Evolutionary conservation across 2,329 filamentous ascomycete species (phyloP), one percentile per base, ranked within the genome.

Genomic region (Cladosporium halotolerans): DNA sequence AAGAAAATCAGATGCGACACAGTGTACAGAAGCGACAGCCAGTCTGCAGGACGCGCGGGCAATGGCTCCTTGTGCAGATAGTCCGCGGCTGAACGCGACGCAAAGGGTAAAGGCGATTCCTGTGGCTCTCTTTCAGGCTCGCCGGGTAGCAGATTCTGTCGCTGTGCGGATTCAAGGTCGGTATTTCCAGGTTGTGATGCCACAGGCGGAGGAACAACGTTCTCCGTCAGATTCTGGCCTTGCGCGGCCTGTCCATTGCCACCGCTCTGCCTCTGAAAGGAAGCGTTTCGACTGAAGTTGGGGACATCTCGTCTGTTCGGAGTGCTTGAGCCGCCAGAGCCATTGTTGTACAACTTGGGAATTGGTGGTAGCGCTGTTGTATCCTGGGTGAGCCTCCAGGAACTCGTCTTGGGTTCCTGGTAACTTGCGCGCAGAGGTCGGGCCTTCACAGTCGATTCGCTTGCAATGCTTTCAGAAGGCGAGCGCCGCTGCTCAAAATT

Each of bases 1-100:
- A 96, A 96, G 65, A 96, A 78, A 55, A 95, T 76, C 19, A 96
- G 80, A 69, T 95, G 89, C 0, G 88, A 90, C 56, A 90, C 66
- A 2, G 84, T 90, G 70, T 90, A 76, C 32, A 54, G 7, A 74
- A 54, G 42, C 8, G 18, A 36, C 32, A 51, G 6, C 40, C 40
- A 44, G 13, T 51, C 40, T 4, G 48, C 23, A 38, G 48, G 8
- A 18, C 48, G 48, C 31, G n/a, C 13, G 2, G 48, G 48, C 23
- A 51, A 43, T 18, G 48, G 48, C 8, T n/a, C 8, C 18, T 44
- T 51, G 14, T 44, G 48, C 16, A 51, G n/a, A 10, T 44, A 51
- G 9, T 51, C 48, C 19, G 43, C 48, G 23, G 18, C 31, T 23
- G 40, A 40, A 2, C 48, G 40, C 18, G 48, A 40, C 4, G 40